Conservation (phyloP, 495 filamentous ascomycete species). For the Hyaloscypha variabilis region DNA sequence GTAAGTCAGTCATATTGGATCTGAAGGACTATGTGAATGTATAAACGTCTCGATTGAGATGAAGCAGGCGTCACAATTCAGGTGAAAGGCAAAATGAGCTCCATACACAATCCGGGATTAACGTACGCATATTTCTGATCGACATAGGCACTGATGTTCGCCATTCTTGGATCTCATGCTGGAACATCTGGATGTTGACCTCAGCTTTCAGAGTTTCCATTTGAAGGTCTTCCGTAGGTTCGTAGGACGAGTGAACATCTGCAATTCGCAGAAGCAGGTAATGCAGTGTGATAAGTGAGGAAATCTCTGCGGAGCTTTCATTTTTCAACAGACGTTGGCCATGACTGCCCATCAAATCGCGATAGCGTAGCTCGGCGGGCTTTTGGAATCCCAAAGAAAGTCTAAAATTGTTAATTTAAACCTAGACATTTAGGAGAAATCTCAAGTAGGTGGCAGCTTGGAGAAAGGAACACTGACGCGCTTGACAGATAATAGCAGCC, state of each 20-base stretch:
- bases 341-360: conserved; percentile 35
- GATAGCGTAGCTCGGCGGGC: conserved; percentile 35
- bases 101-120: conserved; percentile 19
- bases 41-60: background rate
- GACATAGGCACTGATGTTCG: conserved; percentile 17
- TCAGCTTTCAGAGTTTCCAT: conserved; percentile 12
- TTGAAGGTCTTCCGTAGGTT: background rate
- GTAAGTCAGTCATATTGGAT: conserved; percentile 11
- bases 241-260: background rate
- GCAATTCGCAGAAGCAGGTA: conserved; percentile 32
- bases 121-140: conserved; percentile 31
- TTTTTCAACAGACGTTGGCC: conserved; percentile 27
- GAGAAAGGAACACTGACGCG: conserved; percentile 29
- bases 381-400: conserved; percentile 38
- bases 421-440: no score
- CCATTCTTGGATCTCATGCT: conserved; percentile 26
- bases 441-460: no score
- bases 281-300: conserved; percentile 35
- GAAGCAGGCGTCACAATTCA: background rate
- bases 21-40: background rate
- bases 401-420: conserved; percentile 25
- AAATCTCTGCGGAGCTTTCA: conserved; percentile 29
- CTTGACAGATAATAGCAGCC: conserved; percentile 40
- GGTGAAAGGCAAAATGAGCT: conserved; percentile 13
- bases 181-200: conserved; percentile 26